Conservation (phyloP, 2,329 filamentous ascomycete genomes). For the Neopestalotiopsis sp. region DNA sequence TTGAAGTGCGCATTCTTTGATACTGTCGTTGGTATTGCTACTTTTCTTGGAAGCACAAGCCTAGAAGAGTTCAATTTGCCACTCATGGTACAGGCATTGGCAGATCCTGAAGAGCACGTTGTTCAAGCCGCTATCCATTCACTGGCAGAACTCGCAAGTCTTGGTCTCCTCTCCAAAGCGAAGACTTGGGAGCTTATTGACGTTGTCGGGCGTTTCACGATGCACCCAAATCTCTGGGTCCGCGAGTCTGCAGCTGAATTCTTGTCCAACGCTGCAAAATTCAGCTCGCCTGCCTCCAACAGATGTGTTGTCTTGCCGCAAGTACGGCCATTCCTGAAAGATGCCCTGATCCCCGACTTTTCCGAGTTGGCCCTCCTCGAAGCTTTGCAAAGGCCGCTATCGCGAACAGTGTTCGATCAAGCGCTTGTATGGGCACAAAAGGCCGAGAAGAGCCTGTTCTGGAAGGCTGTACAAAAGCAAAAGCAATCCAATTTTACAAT, state of each 20-base stretch:
- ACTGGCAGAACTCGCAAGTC: constrained; percentile 82
- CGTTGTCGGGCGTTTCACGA: constrained; percentile 81
- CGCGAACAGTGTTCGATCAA: constrained; percentile 82
- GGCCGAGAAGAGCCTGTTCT: constrained; percentile 82
- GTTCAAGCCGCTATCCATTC: constrained; percentile 90
- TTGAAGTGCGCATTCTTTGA: constrained; percentile 97
- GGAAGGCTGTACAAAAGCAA: constrained; percentile 77
- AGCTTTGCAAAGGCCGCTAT: constrained; percentile 80
- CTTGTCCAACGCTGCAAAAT: constrained; percentile 76
- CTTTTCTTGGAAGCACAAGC: constrained; percentile 86
- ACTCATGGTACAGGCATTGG: constrained; percentile 92
- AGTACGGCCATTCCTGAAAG: constrained; percentile 81
- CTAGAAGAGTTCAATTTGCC: constrained; percentile 95
- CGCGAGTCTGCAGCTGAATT: constrained; percentile 88
- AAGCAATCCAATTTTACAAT: constrained; percentile 69
- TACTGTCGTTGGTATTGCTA: constrained; percentile 89
- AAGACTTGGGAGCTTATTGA: constrained; percentile 90
- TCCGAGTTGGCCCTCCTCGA: constrained; percentile 79
- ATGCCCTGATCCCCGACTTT: constrained; percentile 68
- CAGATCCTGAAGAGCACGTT: constrained; percentile 92
- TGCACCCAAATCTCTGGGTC: constrained; percentile 96
- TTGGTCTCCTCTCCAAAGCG: constrained; percentile 84
- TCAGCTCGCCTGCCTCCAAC: constrained; percentile 79
- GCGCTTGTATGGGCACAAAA: constrained; percentile 86
- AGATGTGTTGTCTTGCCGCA: constrained; percentile 84